phyloP scores from a whole-genome alignment of 257 asterid species.

The Solanum bukasovii region DNA sequence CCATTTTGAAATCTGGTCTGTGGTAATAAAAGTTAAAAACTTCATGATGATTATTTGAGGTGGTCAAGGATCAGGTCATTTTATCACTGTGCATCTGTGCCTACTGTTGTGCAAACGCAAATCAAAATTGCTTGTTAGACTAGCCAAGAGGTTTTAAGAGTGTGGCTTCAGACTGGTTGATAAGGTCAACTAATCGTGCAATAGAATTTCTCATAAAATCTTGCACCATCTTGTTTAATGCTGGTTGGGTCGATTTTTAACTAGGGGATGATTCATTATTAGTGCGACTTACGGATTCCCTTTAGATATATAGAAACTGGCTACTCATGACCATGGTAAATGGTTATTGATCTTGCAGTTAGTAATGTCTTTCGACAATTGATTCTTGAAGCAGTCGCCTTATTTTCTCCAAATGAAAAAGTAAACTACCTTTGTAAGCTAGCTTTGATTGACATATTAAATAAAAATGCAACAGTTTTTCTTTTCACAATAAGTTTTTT shows the following conservation, averaged over 20 bases:
- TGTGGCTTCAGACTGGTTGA: neutral
- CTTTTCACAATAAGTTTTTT: neutral
- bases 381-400: neutral
- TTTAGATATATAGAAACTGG: neutral
- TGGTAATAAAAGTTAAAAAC: neutral
- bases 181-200: neutral
- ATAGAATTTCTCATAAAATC: neutral
- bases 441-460: neutral
- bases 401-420: neutral
- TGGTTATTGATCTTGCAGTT: neutral
- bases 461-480: neutral
- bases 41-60: neutral
- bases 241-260: neutral
- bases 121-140: neutral
- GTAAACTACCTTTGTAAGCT: neutral
- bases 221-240: neutral
- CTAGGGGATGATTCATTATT: neutral
- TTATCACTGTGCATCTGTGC: neutral
- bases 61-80: neutral
- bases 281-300: neutral
- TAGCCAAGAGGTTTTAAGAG: neutral
- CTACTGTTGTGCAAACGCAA: neutral
- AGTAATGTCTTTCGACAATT: neutral
- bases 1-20: neutral
- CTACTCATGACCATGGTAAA: neutral